Evolutionary conservation across 306 rosid species (phyloP).

Genomic region (Castanea mollissima): DNA sequence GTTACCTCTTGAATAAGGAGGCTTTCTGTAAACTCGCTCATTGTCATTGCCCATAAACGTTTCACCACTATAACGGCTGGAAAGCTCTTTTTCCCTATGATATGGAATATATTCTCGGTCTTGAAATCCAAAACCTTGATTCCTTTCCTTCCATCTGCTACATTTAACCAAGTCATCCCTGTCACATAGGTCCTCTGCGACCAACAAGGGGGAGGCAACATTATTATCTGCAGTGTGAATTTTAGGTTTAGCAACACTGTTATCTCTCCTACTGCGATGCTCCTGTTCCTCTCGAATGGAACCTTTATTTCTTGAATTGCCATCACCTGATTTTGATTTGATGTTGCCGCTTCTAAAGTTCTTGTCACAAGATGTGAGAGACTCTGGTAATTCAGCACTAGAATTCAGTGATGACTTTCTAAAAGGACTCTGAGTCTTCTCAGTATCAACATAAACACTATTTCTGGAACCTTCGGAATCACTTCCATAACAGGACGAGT

Average conservation of each 20-base stretch:
- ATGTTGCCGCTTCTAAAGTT: constrained; percentile 23
- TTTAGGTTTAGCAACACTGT: constrained; percentile 20
- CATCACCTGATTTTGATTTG: constrained; percentile 31
- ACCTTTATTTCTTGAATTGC: constrained; percentile 35
- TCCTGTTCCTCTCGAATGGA: constrained; percentile 28
- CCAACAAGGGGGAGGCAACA: constrained; percentile 25
- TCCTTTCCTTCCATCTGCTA: constrained; percentile 33
- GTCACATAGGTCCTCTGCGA: constrained; percentile 31
- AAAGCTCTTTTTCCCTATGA: constrained; percentile 35
- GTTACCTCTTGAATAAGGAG: constrained; percentile 25
- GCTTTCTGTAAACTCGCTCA: constrained; percentile 14
- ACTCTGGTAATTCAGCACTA: constrained; percentile 17
- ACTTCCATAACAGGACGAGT: constrained; percentile 51
- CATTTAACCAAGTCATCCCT: constrained; percentile 25
- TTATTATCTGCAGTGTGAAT: constrained; percentile 19
- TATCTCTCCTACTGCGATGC: constrained; percentile 26
- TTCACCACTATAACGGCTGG: constrained; percentile 33
- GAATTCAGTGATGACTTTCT: constrained; percentile 38
- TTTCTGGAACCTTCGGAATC: constrained; percentile 50
- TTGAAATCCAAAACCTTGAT: constrained; percentile 21
- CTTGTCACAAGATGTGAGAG: constrained; percentile 34
- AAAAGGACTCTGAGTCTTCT: constrained; percentile 33
- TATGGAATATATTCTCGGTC: constrained; percentile 34
- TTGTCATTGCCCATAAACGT: constrained; percentile 25
- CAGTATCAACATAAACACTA: constrained; percentile 35